Evolutionary conservation across 1,139 yeast genomes (phyloP).

Genomic region (Debaryomyces fabryi): DNA sequence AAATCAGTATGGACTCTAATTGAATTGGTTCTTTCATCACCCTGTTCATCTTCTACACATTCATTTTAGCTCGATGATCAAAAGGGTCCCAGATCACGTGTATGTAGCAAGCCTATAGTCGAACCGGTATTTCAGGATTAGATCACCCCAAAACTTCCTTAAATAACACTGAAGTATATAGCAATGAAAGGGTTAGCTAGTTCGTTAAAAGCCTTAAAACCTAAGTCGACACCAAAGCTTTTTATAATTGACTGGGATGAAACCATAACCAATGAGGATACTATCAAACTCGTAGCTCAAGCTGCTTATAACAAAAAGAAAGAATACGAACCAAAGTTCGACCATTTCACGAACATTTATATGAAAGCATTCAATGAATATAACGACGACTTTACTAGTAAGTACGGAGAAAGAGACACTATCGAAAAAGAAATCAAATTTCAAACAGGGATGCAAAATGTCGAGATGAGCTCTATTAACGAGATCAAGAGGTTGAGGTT

Average conservation of each 20-base stretch:
- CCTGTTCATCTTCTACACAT: neutral
- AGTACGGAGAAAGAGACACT: constrained; percentile 22
- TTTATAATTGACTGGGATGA: constrained; percentile 72
- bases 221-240: constrained; percentile 8
- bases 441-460: constrained; percentile 45
- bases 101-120: neutral
- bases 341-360: constrained; percentile 50
- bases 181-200: neutral
- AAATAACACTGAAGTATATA: neutral
- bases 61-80: neutral
- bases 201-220: neutral
- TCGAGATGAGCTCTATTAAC: constrained; percentile 55
- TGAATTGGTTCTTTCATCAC: neutral
- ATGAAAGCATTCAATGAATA: constrained; percentile 35
- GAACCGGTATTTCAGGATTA: neutral
- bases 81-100: neutral
- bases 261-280: constrained; percentile 61
- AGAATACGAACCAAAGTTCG: constrained; percentile 40
- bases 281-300: constrained; percentile 54
- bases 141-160: neutral
- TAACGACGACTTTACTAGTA: constrained; percentile 17
- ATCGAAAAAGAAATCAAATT: constrained; percentile 41
- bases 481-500: constrained; percentile 44
- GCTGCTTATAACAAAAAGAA: constrained; percentile 50
- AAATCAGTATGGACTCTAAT: neutral